Evolutionary conservation across 176 grass and related monocot genomes (phyloP).

Genomic region (Avena sativa): DNA sequence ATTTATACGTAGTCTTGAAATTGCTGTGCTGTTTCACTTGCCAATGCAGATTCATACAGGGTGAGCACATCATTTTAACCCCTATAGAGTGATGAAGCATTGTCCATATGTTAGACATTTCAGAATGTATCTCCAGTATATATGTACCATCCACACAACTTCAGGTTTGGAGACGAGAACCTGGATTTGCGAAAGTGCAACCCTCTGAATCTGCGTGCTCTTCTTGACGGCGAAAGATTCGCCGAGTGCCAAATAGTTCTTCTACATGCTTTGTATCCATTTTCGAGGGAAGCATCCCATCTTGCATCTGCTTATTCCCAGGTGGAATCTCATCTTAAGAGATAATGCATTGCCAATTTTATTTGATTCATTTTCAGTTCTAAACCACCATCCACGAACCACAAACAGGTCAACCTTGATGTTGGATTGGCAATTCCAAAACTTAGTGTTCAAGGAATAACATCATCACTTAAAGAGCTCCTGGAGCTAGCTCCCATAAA

Average conservation of each 20-base stretch:
- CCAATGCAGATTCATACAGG: slow-evolving; percentile 97
- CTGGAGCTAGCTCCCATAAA: slow-evolving; percentile 85
- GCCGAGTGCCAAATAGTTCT: slow-evolving; percentile 83
- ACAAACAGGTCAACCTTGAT: slow-evolving; percentile 92
- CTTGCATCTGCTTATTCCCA: slow-evolving; percentile 97
- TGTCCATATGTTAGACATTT: slow-evolving; percentile 11
- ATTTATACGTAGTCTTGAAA: slow-evolving; percentile 79
- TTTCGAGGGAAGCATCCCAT: slow-evolving; percentile 98
- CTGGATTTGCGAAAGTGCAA: slow-evolving; percentile 89
- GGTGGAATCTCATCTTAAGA: slow-evolving; percentile 44
- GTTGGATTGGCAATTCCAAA: slow-evolving; percentile 95
- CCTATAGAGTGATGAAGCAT: not conserved
- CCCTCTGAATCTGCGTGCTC: slow-evolving; percentile 76
- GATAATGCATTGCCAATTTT: not conserved
- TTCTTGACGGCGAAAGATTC: slow-evolving; percentile 92
- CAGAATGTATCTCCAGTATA: slow-evolving; percentile 11
- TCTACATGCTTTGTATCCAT: slow-evolving; percentile 97
- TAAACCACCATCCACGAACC: slow-evolving; percentile 14
- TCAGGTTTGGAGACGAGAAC: slow-evolving; percentile 96
- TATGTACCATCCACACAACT: slow-evolving; percentile 29
- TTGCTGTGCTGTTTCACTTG: slow-evolving; percentile 60
- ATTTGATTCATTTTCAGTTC: slow-evolving; percentile 13
- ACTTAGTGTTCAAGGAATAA: slow-evolving; percentile 96
- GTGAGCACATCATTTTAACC: slow-evolving; percentile 54
- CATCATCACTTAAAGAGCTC: slow-evolving; percentile 83